Conservation (phyloP, 2,329 filamentous ascomycete species). For the Blumeria hordei region DNA sequence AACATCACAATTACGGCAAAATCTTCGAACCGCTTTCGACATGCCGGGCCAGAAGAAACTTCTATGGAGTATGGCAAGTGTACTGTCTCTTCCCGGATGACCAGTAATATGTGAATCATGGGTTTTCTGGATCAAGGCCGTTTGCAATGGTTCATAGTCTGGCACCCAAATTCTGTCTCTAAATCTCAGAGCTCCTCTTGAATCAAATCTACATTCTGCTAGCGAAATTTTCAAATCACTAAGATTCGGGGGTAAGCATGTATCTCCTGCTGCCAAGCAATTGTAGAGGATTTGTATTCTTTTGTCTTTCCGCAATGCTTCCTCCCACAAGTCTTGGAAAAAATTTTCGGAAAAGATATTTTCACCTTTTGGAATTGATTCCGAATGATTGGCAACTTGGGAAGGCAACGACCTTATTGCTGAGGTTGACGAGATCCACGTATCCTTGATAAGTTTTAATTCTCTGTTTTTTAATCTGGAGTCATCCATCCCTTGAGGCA, state of each 20-base stretch:
- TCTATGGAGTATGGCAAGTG: neutral
- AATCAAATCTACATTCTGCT: neutral
- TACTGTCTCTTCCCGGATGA: neutral
- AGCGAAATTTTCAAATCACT: neutral
- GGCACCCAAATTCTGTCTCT: neutral
- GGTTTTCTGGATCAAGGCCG: neutral
- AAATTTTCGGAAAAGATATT: neutral
- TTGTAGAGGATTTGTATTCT: neutral
- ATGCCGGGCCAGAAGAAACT: neutral
- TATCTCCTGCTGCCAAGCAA: neutral
- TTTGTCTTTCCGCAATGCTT: neutral
- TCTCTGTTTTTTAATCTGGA: neutral
- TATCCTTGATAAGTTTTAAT: neutral
- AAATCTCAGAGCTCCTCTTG: neutral
- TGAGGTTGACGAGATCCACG: too few relatives aligned
- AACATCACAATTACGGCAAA: neutral
- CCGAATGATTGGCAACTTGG: neutral
- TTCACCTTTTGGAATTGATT: neutral
- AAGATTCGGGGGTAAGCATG: neutral
- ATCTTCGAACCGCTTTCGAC: neutral
- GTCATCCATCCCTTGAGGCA: neutral
- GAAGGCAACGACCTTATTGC: too few relatives aligned
- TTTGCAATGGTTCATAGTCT: neutral
- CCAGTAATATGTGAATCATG: neutral
- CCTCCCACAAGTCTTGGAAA: neutral